Evolutionary conservation across 2,329 filamentous ascomycete species (phyloP), one percentile per base, ranked within the genome.

Genomic region (Ceratocystiopsis minuta): DNA sequence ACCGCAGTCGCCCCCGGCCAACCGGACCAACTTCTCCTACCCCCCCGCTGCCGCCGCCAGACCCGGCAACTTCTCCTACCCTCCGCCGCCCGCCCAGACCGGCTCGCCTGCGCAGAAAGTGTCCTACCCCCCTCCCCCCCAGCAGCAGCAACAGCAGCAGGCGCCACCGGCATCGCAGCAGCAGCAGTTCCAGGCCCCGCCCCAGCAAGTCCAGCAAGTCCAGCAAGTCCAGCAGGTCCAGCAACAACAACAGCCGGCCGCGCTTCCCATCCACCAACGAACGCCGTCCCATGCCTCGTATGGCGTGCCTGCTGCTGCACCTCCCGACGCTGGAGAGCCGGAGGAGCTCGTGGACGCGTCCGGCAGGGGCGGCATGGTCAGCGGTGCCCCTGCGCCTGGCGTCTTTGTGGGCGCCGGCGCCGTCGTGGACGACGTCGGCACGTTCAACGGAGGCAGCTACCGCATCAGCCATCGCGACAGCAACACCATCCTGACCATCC

Each of bases 391-490:
- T 12, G 54, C 60, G 7, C 58, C 62, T 15, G 58, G 61, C 31
- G 70, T 80, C 44, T 86, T 88, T 48, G 57, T 66, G 6, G 82
- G 81, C 28, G 75, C 71, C 0, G 60, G 61, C 31, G 64, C 78
- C 1, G 69, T 71, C 1, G 66, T 75, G 28, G 90, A 96, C 57
- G 87, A 94, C 51, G 75, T 93, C 2, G 90, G 90, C n/a, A 90
- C 81, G 0, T 98, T 96, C 66, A 96, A 96, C 56, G 90, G 90
- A 15, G 90, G 90, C 13, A 88, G 82, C 54, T 98, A 88, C 57
- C 72, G 90, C 36, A 86, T 96, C 55, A 90, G 83, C 53, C 90
- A 98, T 55, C 72, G 90, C 17, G 86, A 95, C 58, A 79, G 75
- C 45, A 98, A 96, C 57, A 86, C 82, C 1, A 79, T 95, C 50